Evolutionary conservation across 768 basidiomycete genomes (phyloP).

Genomic region (Pulveroboletus sp.): DNA sequence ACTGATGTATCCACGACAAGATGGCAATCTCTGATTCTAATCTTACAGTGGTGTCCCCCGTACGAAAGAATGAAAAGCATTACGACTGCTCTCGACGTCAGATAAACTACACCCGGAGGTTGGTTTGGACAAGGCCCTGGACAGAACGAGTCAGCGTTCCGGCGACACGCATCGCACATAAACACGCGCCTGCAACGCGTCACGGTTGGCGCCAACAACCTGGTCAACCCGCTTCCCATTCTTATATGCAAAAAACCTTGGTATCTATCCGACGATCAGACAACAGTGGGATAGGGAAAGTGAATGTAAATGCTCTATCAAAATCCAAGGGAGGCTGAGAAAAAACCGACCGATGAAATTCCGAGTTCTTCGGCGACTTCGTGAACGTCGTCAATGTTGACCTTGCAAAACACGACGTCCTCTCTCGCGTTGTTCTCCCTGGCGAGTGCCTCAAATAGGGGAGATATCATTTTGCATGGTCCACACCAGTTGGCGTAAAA

Average conservation of each 20-base stretch:
- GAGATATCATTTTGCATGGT: constrained; percentile 16
- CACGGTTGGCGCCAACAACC: background rate
- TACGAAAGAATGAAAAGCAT: background rate
- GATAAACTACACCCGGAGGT: background rate
- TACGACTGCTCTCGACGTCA: no score
- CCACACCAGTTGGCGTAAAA: constrained; percentile 20
- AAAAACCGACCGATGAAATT: constrained; percentile 47
- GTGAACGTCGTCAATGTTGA: constrained; percentile 57
- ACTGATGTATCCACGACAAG: background rate
- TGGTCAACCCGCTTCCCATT: background rate
- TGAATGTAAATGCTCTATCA: background rate
- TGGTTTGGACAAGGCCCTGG: background rate
- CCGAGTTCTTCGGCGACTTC: constrained; percentile 48
- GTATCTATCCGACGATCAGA: constrained; percentile 11
- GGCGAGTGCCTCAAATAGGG: constrained; percentile 5
- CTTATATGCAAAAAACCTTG: constrained; percentile 13
- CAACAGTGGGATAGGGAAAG: no score
- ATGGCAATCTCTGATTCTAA: background rate
- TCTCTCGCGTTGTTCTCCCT: background rate
- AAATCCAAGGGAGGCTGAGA: background rate
- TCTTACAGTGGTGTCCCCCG: background rate
- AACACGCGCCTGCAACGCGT: background rate
- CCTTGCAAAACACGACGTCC: constrained; percentile 59
- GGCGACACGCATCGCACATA: background rate
- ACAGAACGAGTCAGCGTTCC: background rate